These are phyloP conservation scores for Larix kaempferi DNA, from an alignment of 75 land plant species.

Conservation along the genomic window DNA sequence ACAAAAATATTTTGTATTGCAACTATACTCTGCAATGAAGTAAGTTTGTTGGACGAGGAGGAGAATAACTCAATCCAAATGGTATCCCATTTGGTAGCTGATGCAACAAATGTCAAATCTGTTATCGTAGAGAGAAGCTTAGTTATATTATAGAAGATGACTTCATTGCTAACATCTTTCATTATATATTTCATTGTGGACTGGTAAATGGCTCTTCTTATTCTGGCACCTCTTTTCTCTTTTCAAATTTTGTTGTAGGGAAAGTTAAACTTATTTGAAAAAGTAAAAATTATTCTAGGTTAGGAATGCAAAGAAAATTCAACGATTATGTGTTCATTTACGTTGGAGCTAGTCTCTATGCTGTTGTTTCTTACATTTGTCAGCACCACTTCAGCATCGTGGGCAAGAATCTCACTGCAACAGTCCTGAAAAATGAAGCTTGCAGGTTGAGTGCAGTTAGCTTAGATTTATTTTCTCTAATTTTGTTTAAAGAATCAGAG, in stretches of 20 bases:
- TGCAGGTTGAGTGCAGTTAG: no score
- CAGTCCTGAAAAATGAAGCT: no score
- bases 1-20: constrained; percentile 7
- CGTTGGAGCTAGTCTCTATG: no score
- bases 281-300: no score
- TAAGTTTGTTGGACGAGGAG: constrained; percentile 87
- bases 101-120: constrained; percentile 75
- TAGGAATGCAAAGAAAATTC: no score
- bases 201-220: constrained; percentile 71
- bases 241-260: constrained; percentile 16
- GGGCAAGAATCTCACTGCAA: no score
- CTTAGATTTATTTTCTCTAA: no score
- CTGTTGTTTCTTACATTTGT: no score
- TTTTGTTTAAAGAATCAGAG: no score
- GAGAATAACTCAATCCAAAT: constrained; percentile 61
- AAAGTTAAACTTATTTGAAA: no score
- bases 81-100: constrained; percentile 59
- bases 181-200: constrained; percentile 66
- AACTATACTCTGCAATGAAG: constrained; percentile 25
- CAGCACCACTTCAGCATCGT: no score
- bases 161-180: constrained; percentile 68
- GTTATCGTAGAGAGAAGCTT: constrained; percentile 75
- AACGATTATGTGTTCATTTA: no score
- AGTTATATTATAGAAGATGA: constrained; percentile 71
- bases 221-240: constrained; percentile 65